Evolutionary conservation across 2,329 filamentous ascomycete genomes (phyloP).

Genomic region (Xylariaceae sp.): DNA sequence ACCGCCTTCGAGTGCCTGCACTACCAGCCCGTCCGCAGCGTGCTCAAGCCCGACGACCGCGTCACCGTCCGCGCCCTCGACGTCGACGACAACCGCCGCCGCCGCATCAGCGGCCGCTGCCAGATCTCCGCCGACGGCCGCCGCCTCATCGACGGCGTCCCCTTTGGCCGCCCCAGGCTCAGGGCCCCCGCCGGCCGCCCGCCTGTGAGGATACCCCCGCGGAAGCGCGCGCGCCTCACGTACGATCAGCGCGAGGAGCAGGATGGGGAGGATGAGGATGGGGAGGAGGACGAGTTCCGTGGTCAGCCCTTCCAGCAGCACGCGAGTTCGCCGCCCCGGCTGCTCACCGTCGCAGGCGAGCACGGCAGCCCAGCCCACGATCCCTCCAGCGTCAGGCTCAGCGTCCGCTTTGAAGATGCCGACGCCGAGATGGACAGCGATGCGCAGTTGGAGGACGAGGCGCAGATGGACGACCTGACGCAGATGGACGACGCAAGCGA

Average conservation of each 20-base stretch:
- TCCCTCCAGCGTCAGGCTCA: conserved; percentile 15
- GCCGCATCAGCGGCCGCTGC: conserved; percentile 66
- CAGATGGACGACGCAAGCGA: not conserved
- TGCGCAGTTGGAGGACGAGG: conserved; percentile 4
- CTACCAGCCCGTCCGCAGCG: conserved; percentile 62
- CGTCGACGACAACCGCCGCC: conserved; percentile 63
- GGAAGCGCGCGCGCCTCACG: conserved; percentile 56
- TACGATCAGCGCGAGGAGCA: conserved; percentile 28
- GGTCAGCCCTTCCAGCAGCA: no score
- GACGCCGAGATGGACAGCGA: conserved; percentile 24
- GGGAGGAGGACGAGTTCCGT: not conserved
- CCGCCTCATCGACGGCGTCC: conserved; percentile 77
- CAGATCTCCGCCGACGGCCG: conserved; percentile 75
- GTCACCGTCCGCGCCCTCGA: conserved; percentile 74
- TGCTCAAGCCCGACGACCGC: conserved; percentile 78
- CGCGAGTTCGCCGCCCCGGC: no score
- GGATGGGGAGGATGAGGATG: conserved; percentile 22
- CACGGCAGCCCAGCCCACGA: conserved; percentile 4
- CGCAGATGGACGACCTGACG: not conserved
- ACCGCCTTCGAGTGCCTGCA: conserved; percentile 78
- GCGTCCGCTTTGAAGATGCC: conserved; percentile 25
- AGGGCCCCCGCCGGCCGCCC: conserved; percentile 55
- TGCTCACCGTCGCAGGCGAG: conserved; percentile 27
- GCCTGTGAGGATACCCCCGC: conserved; percentile 61
- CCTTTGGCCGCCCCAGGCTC: conserved; percentile 70